Evolutionary conservation across 1,284 basidiomycete genomes (phyloP), one percentile per base, ranked within the genome.

Genomic region (Boletus sp.): DNA sequence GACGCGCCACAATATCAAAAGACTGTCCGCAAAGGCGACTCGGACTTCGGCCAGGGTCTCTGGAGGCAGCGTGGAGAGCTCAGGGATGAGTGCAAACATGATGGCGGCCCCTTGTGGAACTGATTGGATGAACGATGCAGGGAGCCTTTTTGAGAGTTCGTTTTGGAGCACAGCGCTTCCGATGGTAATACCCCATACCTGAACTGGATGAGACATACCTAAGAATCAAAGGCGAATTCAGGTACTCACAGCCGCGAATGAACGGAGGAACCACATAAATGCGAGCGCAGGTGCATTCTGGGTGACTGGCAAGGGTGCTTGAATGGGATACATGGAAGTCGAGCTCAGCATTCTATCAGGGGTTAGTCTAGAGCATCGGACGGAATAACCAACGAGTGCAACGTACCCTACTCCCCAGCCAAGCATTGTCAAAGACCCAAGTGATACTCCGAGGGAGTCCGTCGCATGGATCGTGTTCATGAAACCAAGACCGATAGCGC

Each of bases 261-360:
- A 57, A n/a, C 69, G 62, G n/a, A 63, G 49, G 47, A 67, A 70
- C 41, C 58, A 58, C 50, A 63, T 60, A 42, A 69, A 60, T 1
- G 66, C 61, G 17, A 70, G 54, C 0, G 66, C 65, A 17, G 54
- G 55, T 7, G 68, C 68, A 46, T 66, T 70, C 27, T 60, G 44
- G 2, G 52, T 45, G 2, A 64, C 54, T 2, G 62, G 60, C 0
- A 72, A 51, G 0, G 70, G 69, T 3, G 72, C 68, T n/a, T 69
- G 64, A 20, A 70, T 57, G 1, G 63, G 60, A 43, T 56, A 63
- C 46, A 44, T 29, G 0, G 41, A 16, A 14, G 46, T 53, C 4
- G 41, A 39, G n/a, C 5, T 17, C 33, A 53, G 1, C 3, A 40
- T 20, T 2, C 51, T 50, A 4, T 9, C 12, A 19, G 4, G 2